phyloP scores from a whole-genome alignment of 345 rosid species.

The Raphanus sativus region DNA sequence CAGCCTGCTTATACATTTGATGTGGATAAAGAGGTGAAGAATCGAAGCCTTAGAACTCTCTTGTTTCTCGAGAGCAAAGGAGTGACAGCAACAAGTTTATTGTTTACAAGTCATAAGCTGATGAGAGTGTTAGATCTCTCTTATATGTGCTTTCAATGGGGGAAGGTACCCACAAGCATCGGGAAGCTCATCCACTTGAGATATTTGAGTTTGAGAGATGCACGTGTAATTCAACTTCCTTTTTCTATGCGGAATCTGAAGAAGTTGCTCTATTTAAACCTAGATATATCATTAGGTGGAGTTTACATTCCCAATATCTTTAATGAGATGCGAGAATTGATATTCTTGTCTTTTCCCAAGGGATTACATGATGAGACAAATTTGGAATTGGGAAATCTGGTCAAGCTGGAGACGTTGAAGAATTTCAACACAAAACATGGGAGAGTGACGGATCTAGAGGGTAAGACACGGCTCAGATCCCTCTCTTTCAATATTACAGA shows the following conservation, averaged over 20 bases:
- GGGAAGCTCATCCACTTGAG: too few relatives aligned
- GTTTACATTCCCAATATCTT: constrained; percentile 1
- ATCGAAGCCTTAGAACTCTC: too few relatives aligned
- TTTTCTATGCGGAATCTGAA: not conserved
- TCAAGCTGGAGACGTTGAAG: not conserved
- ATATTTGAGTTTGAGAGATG: not conserved
- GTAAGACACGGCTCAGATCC: too few relatives aligned
- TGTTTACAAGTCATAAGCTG: too few relatives aligned
- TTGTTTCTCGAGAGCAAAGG: too few relatives aligned
- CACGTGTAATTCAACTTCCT: not conserved
- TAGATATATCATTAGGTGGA: not conserved
- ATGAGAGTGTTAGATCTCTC: too few relatives aligned
- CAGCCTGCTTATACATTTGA: not conserved
- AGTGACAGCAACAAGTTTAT: not conserved
- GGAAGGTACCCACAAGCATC: too few relatives aligned
- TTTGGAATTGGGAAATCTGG: not conserved
- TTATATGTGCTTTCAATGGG: too few relatives aligned
- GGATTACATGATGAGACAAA: not conserved
- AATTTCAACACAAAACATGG: too few relatives aligned
- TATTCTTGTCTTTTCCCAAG: not conserved
- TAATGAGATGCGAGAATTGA: constrained; percentile 1
- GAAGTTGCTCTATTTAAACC: not conserved
- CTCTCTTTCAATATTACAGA: too few relatives aligned
- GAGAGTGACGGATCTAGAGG: too few relatives aligned
- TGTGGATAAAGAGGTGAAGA: not conserved